Conservation (phyloP, 2,329 filamentous ascomycete species). For the Aspergillus japonicus region DNA sequence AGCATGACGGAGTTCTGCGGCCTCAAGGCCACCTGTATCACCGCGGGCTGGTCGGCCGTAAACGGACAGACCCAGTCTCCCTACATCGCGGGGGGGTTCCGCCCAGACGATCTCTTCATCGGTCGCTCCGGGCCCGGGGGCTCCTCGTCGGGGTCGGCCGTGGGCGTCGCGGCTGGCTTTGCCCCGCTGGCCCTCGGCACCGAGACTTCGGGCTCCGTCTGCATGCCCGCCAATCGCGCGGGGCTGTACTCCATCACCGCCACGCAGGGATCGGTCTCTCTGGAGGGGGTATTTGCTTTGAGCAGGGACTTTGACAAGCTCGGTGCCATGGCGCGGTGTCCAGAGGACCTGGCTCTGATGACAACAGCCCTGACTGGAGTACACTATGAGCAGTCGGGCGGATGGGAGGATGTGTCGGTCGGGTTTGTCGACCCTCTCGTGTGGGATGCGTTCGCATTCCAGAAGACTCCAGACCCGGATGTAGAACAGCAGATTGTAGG, state of each 20-base stretch:
- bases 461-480: background rate
- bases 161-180: background rate
- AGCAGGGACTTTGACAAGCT: background rate
- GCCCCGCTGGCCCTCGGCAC: background rate
- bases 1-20: conserved; percentile 4
- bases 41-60: background rate
- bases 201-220: background rate
- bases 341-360: background rate
- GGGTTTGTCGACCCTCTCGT: background rate
- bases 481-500: background rate
- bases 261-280: background rate
- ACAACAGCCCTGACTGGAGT: background rate
- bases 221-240: background rate
- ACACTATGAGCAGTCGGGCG: too few relatives aligned
- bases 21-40: background rate
- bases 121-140: background rate
- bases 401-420: background rate
- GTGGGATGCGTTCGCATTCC: background rate
- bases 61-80: background rate
- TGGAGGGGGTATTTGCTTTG: background rate
- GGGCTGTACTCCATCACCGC: background rate
- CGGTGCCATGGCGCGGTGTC: background rate
- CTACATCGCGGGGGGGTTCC: background rate
- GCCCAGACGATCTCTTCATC: background rate
- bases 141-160: background rate